These are phyloP conservation scores for Penicillium parvum DNA, from an alignment of 495 filamentous ascomycete genomes.

Conservation along the genomic window DNA sequence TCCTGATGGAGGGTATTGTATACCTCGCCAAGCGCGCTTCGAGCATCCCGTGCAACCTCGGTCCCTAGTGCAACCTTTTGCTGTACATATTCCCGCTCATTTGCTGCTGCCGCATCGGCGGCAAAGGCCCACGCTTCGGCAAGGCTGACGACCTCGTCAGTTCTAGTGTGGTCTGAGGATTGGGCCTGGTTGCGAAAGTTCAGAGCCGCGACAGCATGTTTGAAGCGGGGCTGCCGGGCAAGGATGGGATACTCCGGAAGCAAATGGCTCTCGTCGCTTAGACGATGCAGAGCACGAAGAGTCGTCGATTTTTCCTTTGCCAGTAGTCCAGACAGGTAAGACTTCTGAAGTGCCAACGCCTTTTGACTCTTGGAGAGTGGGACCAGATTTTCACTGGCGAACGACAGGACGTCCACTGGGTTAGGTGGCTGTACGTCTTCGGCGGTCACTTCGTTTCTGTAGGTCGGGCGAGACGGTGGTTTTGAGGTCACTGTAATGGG, in stretches of 20 bases:
- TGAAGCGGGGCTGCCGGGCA: slow-evolving; percentile 41
- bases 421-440: slow-evolving; percentile 17
- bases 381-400: slow-evolving; percentile 51
- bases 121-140: slow-evolving; percentile 51
- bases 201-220: slow-evolving; percentile 34
- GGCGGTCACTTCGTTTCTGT: slow-evolving; percentile 10
- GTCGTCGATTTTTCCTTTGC: slow-evolving; percentile 56
- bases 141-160: slow-evolving; percentile 31
- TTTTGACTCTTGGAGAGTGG: slow-evolving; percentile 60
- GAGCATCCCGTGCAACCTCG: slow-evolving; percentile 30
- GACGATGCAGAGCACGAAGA: slow-evolving; percentile 51
- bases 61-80: slow-evolving; percentile 31
- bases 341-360: slow-evolving; percentile 58
- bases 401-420: slow-evolving; percentile 43
- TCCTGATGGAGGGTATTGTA: slow-evolving; percentile 37
- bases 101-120: slow-evolving; percentile 34
- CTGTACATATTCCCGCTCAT: slow-evolving; percentile 35
- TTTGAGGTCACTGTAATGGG: slow-evolving; percentile 26
- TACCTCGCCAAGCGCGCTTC: slow-evolving; percentile 29
- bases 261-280: slow-evolving; percentile 66
- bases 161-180: slow-evolving; percentile 11
- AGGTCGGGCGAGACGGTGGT: slow-evolving; percentile 25
- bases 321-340: slow-evolving; percentile 54
- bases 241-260: slow-evolving; percentile 58
- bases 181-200: slow-evolving; percentile 19